These are phyloP conservation scores for Voacanga thouarsii DNA, from an alignment of 257 asterid species.

Conservation along the genomic window DNA sequence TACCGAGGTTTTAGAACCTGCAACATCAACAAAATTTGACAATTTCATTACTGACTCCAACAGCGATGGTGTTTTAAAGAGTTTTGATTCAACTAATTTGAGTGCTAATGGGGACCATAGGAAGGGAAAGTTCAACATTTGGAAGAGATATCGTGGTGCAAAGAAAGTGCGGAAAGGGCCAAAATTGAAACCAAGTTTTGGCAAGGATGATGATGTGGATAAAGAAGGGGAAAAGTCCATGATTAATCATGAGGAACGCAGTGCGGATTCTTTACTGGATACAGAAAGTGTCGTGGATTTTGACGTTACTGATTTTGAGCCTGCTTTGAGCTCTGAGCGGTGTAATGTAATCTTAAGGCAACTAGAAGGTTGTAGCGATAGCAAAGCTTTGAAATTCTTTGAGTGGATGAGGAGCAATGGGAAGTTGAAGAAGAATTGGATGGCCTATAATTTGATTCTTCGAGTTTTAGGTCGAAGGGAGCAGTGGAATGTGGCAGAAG, in stretches of 20 bases:
- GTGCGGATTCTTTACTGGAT: slow-evolving; percentile 24
- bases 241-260: slow-evolving; percentile 19
- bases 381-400: slow-evolving; percentile 55
- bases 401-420: slow-evolving; percentile 78
- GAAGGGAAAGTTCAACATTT: slow-evolving; percentile 37
- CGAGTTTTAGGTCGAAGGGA: slow-evolving; percentile 68
- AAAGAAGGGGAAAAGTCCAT: slow-evolving; percentile 24
- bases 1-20: slow-evolving; percentile 36
- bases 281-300: slow-evolving; percentile 21
- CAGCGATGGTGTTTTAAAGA: slow-evolving; percentile 31
- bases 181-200: slow-evolving; percentile 23
- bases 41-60: slow-evolving; percentile 12
- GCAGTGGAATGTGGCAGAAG: slow-evolving; percentile 68
- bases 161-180: slow-evolving; percentile 25
- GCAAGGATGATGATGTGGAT: slow-evolving; percentile 13
- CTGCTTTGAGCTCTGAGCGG: slow-evolving; percentile 39
- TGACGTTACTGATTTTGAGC: slow-evolving; percentile 24
- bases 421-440: slow-evolving; percentile 57
- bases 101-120: slow-evolving; percentile 20
- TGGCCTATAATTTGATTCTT: slow-evolving; percentile 63
- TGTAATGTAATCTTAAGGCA: slow-evolving; percentile 62
- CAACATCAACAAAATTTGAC: slow-evolving; percentile 29
- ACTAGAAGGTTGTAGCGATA: slow-evolving; percentile 46
- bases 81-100: slow-evolving; percentile 29
- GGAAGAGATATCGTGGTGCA: slow-evolving; percentile 46